Base-by-base conservation (phyloP, 305 asterid species). In the Stenogyne calaminthoides region DNA sequence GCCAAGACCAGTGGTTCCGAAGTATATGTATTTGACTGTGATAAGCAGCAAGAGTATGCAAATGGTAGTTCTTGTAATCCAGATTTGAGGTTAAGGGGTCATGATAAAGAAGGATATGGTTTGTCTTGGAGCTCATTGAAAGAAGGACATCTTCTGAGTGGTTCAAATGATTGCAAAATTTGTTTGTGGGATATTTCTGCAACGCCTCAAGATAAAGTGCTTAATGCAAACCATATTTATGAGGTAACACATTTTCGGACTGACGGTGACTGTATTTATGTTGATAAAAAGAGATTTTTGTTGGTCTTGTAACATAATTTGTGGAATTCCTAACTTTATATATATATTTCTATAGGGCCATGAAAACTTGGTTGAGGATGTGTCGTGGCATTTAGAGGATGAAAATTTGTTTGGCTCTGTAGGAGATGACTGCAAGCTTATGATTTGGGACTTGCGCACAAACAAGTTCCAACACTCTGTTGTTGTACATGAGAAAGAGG, bases 111-210 rank as follows among this genome's bases (percentile, higher is more conserved):
- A 90, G 99, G 99, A 18, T 92, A 87, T 83, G 99, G 98, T 46
- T 73, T 95, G 77, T 95, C 98, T 2, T 95, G 98, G 98, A 95
- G 93, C 82, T 76, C 95, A 7, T 82, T 90, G 18, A 92, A 85
- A 73, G 89, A 88, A 78, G 99, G 97, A 16, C 78, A 82, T 80
- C 89, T 95, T 77, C 76, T 92, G 81, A 95, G 99, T 78, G 97
- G 88, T 71, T 95, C 99, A 32, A 88, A 92, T 72, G 99, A 95
- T 74, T 84, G 86, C 84, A 90, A 81, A 73, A 85, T 95, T 72
- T 95, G 99, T 82, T 82, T 89, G 73, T 95, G 99, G 99, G 96
- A 92, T 84, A 75, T 89, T 34, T 86, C 91, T 83, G 87, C 92
- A 34, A 75, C 44, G 80, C 91, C 98, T 67, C 81, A 78, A 63